These are phyloP conservation scores for Lachancea quebecensis DNA, from an alignment of 805 yeast species.

Conservation along the genomic window DNA sequence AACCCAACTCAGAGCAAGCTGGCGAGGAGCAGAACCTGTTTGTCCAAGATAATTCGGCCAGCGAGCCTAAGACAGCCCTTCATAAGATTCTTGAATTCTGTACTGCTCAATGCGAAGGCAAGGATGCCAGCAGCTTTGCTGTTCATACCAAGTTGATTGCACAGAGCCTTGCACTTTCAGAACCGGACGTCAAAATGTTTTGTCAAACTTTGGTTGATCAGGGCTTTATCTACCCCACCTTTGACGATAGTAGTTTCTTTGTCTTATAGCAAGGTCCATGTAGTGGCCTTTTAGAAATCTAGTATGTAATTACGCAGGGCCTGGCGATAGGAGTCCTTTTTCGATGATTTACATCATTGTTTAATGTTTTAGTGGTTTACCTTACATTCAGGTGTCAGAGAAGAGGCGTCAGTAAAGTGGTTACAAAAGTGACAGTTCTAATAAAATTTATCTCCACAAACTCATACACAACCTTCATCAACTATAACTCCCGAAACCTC, in stretches of 20 bases:
- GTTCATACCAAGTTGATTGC: conserved; percentile 61
- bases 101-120: conserved; percentile 38
- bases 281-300: too few relatives aligned
- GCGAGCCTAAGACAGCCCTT: conserved; percentile 26
- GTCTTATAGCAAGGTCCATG: conserved; percentile 35
- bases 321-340: background rate
- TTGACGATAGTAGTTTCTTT: conserved; percentile 56
- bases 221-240: conserved; percentile 63
- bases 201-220: conserved; percentile 55
- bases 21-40: conserved; percentile 33
- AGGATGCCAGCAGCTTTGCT: conserved; percentile 57
- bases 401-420: too few relatives aligned
- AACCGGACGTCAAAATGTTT: conserved; percentile 41
- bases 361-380: background rate
- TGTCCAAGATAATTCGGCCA: conserved; percentile 36
- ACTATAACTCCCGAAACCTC: background rate
- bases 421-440: too few relatives aligned
- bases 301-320: too few relatives aligned
- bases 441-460: too few relatives aligned
- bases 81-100: conserved; percentile 44
- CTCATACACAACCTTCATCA: background rate
- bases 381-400: background rate
- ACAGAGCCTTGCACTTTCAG: conserved; percentile 46
- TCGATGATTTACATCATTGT: background rate
- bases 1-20: conserved; percentile 14